phyloP scores from a whole-genome alignment of 2,329 filamentous ascomycete genomes.

The Fusarium pseudocircinatum region DNA sequence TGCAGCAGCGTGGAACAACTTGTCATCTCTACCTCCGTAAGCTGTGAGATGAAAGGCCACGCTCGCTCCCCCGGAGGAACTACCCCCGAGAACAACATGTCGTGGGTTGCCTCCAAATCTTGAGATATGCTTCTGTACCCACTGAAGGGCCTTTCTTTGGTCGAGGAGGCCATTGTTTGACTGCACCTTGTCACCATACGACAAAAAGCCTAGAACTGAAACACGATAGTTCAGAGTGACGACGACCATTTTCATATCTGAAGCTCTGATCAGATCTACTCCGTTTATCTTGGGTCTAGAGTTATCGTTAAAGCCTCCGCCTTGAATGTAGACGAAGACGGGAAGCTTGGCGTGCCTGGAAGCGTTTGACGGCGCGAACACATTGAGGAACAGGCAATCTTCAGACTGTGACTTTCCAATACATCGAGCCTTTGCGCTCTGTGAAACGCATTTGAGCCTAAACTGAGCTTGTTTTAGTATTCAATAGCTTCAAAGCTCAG shows the following conservation, averaged over 20 bases:
- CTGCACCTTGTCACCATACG: slow-evolving; percentile 63
- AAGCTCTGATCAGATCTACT: slow-evolving; percentile 64
- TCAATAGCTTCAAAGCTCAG: no score
- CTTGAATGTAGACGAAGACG: slow-evolving; percentile 68
- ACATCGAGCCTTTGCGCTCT: slow-evolving; percentile 20
- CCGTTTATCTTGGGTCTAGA: slow-evolving; percentile 65
- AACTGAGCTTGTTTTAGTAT: slow-evolving; percentile 29
- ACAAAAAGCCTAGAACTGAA: slow-evolving; percentile 76
- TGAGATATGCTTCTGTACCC: slow-evolving; percentile 72
- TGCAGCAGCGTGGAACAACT: slow-evolving; percentile 61
- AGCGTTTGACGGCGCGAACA: slow-evolving; percentile 67
- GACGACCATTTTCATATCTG: slow-evolving; percentile 70
- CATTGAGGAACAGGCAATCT: slow-evolving; percentile 75
- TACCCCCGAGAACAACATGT: slow-evolving; percentile 74
- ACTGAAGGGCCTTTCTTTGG: slow-evolving; percentile 73
- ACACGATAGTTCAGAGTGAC: slow-evolving; percentile 82
- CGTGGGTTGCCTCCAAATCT: slow-evolving; percentile 74
- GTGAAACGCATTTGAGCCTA: slow-evolving; percentile 44
- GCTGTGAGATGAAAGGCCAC: slow-evolving; percentile 70
- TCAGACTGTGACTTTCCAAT: slow-evolving; percentile 56
- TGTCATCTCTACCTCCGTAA: slow-evolving; percentile 58
- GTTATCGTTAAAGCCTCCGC: slow-evolving; percentile 66
- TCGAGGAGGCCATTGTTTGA: slow-evolving; percentile 77
- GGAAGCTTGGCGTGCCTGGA: slow-evolving; percentile 64
- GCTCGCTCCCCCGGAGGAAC: slow-evolving; percentile 72